Evolutionary conservation across 495 filamentous ascomycete genomes (phyloP).

Genomic region (Neurospora africana): DNA sequence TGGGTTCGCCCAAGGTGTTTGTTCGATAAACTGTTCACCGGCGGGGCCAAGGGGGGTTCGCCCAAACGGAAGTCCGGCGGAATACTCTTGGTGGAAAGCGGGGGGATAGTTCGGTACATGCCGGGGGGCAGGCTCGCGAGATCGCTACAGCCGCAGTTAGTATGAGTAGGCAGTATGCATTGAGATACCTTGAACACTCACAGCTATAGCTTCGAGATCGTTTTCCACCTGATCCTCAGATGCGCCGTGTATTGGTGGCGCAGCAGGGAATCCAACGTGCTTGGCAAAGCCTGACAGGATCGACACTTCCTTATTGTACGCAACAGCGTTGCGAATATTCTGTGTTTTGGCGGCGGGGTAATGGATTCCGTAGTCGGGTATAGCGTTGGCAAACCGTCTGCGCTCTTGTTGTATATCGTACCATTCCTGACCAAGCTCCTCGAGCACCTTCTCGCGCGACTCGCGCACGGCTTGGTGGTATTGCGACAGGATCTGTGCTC

Average conservation of each 20-base stretch:
- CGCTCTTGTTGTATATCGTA: conserved; percentile 88
- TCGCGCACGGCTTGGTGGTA: conserved; percentile 77
- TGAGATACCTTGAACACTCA: conserved; percentile 37
- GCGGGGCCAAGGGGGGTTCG: conserved; percentile 44
- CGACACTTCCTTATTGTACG: conserved; percentile 89
- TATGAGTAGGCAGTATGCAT: not conserved
- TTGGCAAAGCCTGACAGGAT: conserved; percentile 84
- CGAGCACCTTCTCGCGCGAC: conserved; percentile 67
- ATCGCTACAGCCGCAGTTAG: conserved; percentile 17
- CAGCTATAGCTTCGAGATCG: conserved; percentile 81
- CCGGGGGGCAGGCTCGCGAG: conserved; percentile 22
- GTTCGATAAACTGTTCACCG: conserved; percentile 72
- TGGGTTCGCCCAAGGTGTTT: conserved; percentile 80
- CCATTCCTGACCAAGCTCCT: conserved; percentile 70
- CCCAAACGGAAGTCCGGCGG: conserved; percentile 27
- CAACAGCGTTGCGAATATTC: conserved; percentile 66
- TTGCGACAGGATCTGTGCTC: conserved; percentile 73
- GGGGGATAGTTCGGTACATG: conserved; percentile 7
- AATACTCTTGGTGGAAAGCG: conserved; percentile 16
- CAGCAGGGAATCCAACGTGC: conserved; percentile 89
- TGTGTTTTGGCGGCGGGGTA: conserved; percentile 62
- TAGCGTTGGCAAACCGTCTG: conserved; percentile 67
- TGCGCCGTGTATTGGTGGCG: conserved; percentile 66
- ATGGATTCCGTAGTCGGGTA: conserved; percentile 66
- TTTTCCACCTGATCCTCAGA: conserved; percentile 67